Base-by-base conservation (phyloP, 805 yeast species). In the Ogataea nakhonphanomensis region DNA sequence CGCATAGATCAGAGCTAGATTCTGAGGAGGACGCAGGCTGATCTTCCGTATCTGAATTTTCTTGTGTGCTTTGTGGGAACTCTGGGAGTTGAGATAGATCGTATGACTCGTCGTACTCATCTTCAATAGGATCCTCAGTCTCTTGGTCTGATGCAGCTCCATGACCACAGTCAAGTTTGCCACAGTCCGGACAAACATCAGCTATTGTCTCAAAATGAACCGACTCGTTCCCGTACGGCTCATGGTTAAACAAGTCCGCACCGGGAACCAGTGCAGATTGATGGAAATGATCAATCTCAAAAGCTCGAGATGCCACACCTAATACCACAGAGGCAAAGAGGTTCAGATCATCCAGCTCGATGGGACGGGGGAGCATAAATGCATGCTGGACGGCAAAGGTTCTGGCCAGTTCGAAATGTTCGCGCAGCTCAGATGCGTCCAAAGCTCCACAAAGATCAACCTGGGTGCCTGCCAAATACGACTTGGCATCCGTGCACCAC, bases 171-270 rank as follows among this genome's bases (percentile, higher is more conserved):
- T 55, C 61, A 21, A 39, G 26, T 23, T 52, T 51, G 15, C 67
- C 67, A 48, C 69, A 64, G 28, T 47, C 50, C 2, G 54, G 51
- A 46, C 68, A 64, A 12, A 74, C 65, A 23, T 57, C 63, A 12
- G 53, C 60, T 3, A 70, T 45, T 3, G 80, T 65, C 43, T 78
- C 84, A 55, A 88, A 86, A 60, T 80, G 82, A 8, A 81, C 88
- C 50, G 76, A 70, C 45, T 85, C 89, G 5, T 63, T 54, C 1
- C 61, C 78, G 10, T 64, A 71, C 5, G 70, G 59, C 30, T 65
- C 58, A 55, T 89, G 96, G 50, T 90, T 90, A 64, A 89, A 87
- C 25, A 91, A 65, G 62, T 90, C 96, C 0, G 96, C 97, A 11
- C 89, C 86, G 0, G 97, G 96, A 17, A 90, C 95, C 35, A 91